Conservation (phyloP, 768 basidiomycete species). For the Amanita brunnescens region DNA sequence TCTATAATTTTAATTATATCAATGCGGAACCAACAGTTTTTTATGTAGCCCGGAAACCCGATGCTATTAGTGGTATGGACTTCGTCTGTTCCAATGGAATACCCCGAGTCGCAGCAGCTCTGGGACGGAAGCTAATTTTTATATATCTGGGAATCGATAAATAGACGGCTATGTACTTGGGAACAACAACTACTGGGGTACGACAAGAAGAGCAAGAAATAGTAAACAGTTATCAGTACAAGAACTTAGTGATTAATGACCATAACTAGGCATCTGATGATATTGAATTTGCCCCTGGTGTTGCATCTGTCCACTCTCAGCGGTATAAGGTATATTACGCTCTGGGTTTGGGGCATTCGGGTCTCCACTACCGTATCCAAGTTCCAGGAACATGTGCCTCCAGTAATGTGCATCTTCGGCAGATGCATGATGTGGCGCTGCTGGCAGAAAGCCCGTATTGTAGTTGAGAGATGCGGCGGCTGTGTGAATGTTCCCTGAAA, state of each 20-base stretch:
- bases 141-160: constrained; percentile 52
- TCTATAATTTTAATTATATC: constrained; percentile 59
- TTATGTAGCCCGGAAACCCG: constrained; percentile 49
- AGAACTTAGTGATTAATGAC: neutral
- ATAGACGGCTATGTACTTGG: constrained; percentile 15
- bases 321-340: neutral
- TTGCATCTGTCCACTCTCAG: constrained; percentile 8
- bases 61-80: constrained; percentile 67
- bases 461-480: constrained; percentile 15
- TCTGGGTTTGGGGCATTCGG: constrained; percentile 10
- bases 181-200: constrained; percentile 3
- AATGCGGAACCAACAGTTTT: constrained; percentile 58
- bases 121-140: constrained; percentile 49
- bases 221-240: neutral
- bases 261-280: constrained; percentile 7
- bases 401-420: constrained; percentile 66
- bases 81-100: constrained; percentile 55
- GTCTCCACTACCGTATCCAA: constrained; percentile 48
- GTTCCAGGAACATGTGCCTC: constrained; percentile 66
- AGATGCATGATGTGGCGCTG: constrained; percentile 34
- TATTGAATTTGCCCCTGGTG: constrained; percentile 6
- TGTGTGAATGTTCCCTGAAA: constrained; percentile 7
- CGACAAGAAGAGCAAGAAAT: neutral
- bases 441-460: constrained; percentile 25
- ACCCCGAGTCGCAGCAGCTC: constrained; percentile 59